Evolutionary conservation across 768 basidiomycete species (phyloP).

Genomic region (Dendrothele bispora): DNA sequence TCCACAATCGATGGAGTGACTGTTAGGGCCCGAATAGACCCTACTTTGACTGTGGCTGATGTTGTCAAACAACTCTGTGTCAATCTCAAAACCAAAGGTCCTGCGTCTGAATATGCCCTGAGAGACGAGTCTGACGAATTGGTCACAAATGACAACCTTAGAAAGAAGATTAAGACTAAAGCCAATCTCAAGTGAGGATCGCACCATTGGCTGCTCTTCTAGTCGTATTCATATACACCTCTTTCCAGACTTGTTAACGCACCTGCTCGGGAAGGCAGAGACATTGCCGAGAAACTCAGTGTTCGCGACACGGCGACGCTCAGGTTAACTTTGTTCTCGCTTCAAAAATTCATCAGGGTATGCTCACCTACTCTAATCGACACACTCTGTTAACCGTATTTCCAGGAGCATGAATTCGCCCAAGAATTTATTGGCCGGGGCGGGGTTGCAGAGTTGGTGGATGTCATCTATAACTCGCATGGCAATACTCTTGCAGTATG

Average conservation of each 20-base stretch:
- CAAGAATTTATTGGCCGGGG: constrained; percentile 73
- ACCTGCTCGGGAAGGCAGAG: constrained; percentile 75
- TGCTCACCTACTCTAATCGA: too few species aligned
- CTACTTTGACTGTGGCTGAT: constrained; percentile 79
- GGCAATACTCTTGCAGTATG: constrained; percentile 86
- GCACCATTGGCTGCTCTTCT: background rate
- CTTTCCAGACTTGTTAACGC: constrained; percentile 72
- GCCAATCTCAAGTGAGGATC: constrained; percentile 69
- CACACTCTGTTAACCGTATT: too few species aligned
- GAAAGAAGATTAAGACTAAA: constrained; percentile 78
- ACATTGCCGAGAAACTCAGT: constrained; percentile 69
- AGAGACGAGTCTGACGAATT: constrained; percentile 82
- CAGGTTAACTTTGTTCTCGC: constrained; percentile 69
- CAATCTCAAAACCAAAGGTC: constrained; percentile 77
- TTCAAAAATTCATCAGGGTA: constrained; percentile 81
- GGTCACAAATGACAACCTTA: constrained; percentile 85
- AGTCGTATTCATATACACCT: background rate
- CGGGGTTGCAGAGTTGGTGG: constrained; percentile 71
- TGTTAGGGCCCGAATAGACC: constrained; percentile 84
- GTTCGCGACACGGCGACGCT: constrained; percentile 59
- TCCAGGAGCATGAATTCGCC: constrained; percentile 81
- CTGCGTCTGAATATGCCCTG: constrained; percentile 70
- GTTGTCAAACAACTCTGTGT: constrained; percentile 82
- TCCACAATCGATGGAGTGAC: constrained; percentile 72
- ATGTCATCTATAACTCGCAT: constrained; percentile 61